These are phyloP conservation scores for Solanum hybrid DNA, from an alignment of 305 asterid genomes.

Conservation along the genomic window DNA sequence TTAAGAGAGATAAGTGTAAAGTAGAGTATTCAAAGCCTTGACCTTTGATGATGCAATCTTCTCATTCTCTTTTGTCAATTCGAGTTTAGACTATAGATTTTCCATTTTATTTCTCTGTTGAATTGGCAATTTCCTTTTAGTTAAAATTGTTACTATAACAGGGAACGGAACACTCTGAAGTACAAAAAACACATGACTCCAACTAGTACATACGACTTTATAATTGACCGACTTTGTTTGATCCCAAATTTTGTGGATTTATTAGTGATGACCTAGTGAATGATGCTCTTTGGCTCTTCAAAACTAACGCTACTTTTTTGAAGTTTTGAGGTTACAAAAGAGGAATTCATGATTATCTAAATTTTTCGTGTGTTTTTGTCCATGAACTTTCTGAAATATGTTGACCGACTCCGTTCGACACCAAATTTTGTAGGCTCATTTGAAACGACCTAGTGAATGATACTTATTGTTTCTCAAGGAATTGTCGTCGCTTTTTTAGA, in stretches of 20 bases:
- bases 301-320: neutral
- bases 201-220: neutral
- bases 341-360: neutral
- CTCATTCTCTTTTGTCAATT: neutral
- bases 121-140: neutral
- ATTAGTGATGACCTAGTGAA: neutral
- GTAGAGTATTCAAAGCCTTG: neutral
- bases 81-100: neutral
- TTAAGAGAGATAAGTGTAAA: neutral
- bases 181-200: neutral
- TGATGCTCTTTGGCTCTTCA: neutral
- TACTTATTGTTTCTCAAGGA: neutral
- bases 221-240: neutral
- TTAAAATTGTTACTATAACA: neutral
- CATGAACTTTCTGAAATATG: neutral
- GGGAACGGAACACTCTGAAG: neutral
- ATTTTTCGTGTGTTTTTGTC: no score
- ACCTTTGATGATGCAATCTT: neutral
- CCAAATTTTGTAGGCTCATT: neutral
- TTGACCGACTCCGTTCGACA: neutral
- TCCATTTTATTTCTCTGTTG: neutral
- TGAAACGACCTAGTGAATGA: neutral
- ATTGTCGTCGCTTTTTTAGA: fast-evolving
- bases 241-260: neutral
- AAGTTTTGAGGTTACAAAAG: neutral